Conservation (phyloP, 441 rosid species). For the Gossypium schwendimanii region DNA sequence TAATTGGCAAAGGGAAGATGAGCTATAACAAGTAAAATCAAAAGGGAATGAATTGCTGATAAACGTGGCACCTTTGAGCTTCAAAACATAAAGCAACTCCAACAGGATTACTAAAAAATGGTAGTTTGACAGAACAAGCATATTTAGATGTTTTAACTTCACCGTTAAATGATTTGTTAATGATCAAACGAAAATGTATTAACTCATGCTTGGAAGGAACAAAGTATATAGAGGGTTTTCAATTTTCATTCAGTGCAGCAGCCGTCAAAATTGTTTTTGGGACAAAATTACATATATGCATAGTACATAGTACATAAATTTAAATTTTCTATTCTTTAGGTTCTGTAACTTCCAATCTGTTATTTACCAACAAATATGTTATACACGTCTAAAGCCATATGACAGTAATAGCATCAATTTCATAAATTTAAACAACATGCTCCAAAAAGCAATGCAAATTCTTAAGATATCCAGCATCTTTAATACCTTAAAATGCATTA, state of each 20-base stretch:
- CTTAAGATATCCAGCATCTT: background rate
- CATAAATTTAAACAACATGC: background rate
- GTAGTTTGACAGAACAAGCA: background rate
- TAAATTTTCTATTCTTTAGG: background rate
- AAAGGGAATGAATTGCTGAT: background rate
- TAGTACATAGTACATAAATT: background rate
- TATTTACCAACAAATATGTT: background rate
- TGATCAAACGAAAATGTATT: background rate
- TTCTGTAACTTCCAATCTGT: background rate
- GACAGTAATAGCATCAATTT: background rate
- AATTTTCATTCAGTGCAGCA: background rate
- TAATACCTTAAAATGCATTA: slow-evolving; percentile 8
- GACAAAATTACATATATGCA: background rate
- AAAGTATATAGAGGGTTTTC: background rate
- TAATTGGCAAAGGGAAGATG: background rate
- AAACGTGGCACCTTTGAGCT: background rate
- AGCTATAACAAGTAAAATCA: background rate
- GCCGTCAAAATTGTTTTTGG: background rate
- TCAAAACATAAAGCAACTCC: background rate
- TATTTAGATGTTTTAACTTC: background rate
- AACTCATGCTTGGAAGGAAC: background rate
- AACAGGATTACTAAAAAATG: background rate
- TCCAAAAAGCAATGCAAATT: background rate
- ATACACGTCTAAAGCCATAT: background rate
- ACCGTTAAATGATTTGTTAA: background rate